Conservation (phyloP, 768 basidiomycete genomes). For the Sporobolomyces roseus region DNA sequence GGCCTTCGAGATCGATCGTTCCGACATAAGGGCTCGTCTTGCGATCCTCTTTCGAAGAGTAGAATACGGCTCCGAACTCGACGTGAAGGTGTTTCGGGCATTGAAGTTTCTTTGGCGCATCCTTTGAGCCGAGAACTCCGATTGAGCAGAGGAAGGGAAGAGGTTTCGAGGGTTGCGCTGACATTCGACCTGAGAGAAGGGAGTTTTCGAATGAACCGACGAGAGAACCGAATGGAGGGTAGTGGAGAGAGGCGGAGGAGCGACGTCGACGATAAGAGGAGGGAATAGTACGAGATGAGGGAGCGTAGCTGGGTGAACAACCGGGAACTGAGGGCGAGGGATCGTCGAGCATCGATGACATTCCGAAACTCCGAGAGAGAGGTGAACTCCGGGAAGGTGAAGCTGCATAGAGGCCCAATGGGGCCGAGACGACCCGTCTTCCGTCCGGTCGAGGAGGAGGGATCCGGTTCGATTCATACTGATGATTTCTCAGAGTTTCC, state of each 20-base stretch:
- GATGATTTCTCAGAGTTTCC: background rate
- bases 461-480: too few relatives aligned
- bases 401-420: background rate
- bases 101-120: constrained; percentile 27
- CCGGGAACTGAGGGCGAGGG: background rate
- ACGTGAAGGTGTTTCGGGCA: constrained; percentile 42
- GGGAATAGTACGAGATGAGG: background rate
- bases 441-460: background rate
- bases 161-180: constrained; percentile 37
- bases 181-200: constrained; percentile 46
- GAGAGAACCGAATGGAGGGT: constrained; percentile 30
- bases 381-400: constrained; percentile 3
- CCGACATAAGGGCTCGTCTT: constrained; percentile 47
- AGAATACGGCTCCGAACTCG: constrained; percentile 42
- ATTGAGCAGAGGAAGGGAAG: constrained; percentile 44
- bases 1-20: constrained; percentile 46
- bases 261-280: constrained; percentile 2
- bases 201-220: constrained; percentile 47
- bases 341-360: constrained; percentile 12
- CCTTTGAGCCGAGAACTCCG: constrained; percentile 36
- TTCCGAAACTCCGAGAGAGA: constrained; percentile 1
- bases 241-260: constrained; percentile 6
- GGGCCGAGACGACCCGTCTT: constrained; percentile 3
- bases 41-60: constrained; percentile 22
- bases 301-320: background rate